Percentiles rank a stretch among this genome's conserved stretches.
Conservation (phyloP, 2,329 filamentous ascomycete species). For the Xylariomycetidae sp. region DNA sequence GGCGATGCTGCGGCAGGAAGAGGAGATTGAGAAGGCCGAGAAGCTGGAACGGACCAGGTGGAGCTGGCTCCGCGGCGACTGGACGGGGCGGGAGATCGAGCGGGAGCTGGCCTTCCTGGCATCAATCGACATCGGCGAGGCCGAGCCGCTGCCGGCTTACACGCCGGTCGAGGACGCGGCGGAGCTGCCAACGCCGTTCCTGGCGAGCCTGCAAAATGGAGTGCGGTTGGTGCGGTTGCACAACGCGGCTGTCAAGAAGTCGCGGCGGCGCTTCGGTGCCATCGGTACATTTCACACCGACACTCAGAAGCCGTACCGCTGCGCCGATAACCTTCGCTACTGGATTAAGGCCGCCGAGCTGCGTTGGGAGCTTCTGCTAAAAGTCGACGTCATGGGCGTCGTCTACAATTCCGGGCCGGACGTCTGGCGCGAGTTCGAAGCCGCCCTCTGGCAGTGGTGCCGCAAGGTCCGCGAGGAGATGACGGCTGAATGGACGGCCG, state of each 20-base stretch:
- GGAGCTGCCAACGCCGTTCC: conserved; percentile 64
- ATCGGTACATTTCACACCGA: conserved; percentile 90
- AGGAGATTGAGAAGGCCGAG: conserved; percentile 70
- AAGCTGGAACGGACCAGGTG: conserved; percentile 63
- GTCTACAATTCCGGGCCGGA: conserved; percentile 66
- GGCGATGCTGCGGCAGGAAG: conserved; percentile 69
- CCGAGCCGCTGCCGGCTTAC: conserved; percentile 62
- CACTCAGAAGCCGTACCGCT: conserved; percentile 88
- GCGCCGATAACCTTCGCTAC: conserved; percentile 87
- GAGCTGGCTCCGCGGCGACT: conserved; percentile 75
- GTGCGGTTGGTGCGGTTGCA: conserved; percentile 79
- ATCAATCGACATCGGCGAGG: conserved; percentile 62
- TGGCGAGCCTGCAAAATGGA: conserved; percentile 69
- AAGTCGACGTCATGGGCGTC: conserved; percentile 78
- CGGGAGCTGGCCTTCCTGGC: conserved; percentile 76
- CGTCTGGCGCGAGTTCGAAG: conserved; percentile 77
- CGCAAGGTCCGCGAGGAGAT: conserved; percentile 77
- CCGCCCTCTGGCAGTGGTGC: conserved; percentile 78
- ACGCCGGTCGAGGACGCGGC: conserved; percentile 45
- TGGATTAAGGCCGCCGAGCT: conserved; percentile 96
- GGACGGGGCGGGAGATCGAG: conserved; percentile 67
- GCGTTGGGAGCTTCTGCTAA: conserved; percentile 80
- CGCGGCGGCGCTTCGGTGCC: conserved; percentile 77
- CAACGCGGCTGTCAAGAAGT: conserved; percentile 81
- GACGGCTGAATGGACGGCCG: conserved; percentile 52